Percentiles rank a stretch among this genome's conserved stretches.
Conservation (phyloP, 805 yeast species). For the Suhomyces emberorum region DNA sequence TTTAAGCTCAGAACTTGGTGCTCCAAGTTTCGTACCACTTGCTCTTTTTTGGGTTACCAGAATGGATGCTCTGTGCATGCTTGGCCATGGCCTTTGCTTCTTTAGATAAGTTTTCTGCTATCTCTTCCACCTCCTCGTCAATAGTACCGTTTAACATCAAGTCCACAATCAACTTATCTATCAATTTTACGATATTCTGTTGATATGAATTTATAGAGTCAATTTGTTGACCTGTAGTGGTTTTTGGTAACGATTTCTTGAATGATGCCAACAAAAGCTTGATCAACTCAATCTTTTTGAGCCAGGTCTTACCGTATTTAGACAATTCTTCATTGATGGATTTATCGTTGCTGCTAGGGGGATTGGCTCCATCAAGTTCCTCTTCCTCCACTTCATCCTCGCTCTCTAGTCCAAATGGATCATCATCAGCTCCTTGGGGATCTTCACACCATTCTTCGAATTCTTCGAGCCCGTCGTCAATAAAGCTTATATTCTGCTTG, state of each 20-base stretch:
- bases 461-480: conserved; percentile 65
- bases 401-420: conserved; percentile 48
- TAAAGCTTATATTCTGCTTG: conserved; percentile 40
- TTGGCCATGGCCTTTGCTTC: conserved; percentile 30
- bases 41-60: conserved; percentile 48
- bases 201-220: conserved; percentile 48
- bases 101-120: conserved; percentile 22
- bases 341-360: conserved; percentile 18
- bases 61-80: conserved; percentile 46
- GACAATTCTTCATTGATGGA: conserved; percentile 26
- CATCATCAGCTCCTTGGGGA: conserved; percentile 48
- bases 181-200: conserved; percentile 36
- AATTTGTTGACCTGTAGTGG: conserved; percentile 39
- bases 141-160: conserved; percentile 48
- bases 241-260: conserved; percentile 52
- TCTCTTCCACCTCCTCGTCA: conserved; percentile 30
- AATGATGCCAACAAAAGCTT: conserved; percentile 58
- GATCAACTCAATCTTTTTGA: conserved; percentile 50
- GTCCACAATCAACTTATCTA: conserved; percentile 60
- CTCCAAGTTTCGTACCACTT: conserved; percentile 59
- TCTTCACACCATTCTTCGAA: conserved; percentile 66
- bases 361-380: conserved; percentile 13
- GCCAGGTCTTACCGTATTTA: conserved; percentile 47
- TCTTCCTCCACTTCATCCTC: conserved; percentile 15
- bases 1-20: conserved; percentile 35